phyloP scores from a whole-genome alignment of 2,329 filamentous ascomycete species.

The Exophiala bonariae region DNA sequence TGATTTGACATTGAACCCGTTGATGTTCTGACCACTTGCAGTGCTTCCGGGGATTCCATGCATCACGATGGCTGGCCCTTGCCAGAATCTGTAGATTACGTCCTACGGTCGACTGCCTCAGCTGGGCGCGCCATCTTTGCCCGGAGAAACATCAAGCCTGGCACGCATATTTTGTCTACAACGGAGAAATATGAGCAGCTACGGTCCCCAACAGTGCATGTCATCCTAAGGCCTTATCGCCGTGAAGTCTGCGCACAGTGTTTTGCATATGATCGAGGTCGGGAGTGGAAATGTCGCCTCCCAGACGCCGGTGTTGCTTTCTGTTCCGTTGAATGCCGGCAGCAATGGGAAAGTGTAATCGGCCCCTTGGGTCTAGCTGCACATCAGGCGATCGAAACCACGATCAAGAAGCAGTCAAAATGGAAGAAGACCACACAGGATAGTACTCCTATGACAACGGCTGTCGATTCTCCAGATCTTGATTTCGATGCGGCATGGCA shows the following conservation, averaged over 20 bases:
- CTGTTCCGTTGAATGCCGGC: conserved; percentile 11
- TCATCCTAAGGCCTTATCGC: conserved; percentile 5
- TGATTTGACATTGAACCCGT: too few species aligned
- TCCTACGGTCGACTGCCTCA: background rate
- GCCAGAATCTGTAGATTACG: background rate
- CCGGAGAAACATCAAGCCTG: background rate
- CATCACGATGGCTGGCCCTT: background rate
- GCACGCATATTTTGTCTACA: conserved; percentile 10
- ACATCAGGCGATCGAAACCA: conserved; percentile 4
- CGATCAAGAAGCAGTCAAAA: background rate
- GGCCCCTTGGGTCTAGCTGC: conserved; percentile 2
- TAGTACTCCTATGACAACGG: too few species aligned
- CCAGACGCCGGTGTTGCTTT: conserved; percentile 8
- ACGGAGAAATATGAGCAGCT: too few species aligned
- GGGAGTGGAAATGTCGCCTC: conserved; percentile 18
- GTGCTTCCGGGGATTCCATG: too few species aligned
- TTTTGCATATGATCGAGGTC: conserved; percentile 18
- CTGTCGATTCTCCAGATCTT: too few species aligned
- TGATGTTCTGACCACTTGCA: too few species aligned
- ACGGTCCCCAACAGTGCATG: too few species aligned
- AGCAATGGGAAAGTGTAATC: conserved; percentile 2
- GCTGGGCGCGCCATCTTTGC: conserved; percentile 10
- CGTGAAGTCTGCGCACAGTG: conserved; percentile 21
- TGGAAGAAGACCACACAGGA: too few species aligned
- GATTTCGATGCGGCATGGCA: background rate